These are phyloP conservation scores for Dioszegia hungarica DNA, from an alignment of 768 basidiomycete species.

Conservation along the genomic window DNA sequence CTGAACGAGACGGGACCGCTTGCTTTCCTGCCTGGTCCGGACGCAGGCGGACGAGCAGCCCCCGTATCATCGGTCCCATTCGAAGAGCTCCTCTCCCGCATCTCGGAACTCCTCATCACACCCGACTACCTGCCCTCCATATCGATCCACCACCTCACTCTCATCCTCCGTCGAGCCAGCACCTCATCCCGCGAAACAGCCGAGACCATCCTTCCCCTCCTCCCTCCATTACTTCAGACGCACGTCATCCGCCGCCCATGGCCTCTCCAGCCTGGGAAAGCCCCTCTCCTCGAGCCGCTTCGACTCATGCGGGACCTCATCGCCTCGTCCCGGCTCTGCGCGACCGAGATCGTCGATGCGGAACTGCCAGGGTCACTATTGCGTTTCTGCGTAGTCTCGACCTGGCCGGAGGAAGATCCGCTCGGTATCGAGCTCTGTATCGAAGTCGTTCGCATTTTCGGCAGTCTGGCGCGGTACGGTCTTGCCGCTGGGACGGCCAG, in stretches of 20 bases:
- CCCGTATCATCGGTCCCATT: constrained; percentile 23
- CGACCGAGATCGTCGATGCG: constrained; percentile 48
- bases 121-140: constrained; percentile 19
- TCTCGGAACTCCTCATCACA: constrained; percentile 28
- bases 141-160: constrained; percentile 32
- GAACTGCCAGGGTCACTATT: constrained; percentile 64
- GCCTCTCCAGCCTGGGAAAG: constrained; percentile 11
- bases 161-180: constrained; percentile 27
- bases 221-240: constrained; percentile 18
- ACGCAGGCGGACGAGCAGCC: not conserved
- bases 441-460: constrained; percentile 62
- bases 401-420: constrained; percentile 48
- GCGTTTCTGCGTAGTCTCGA: constrained; percentile 62
- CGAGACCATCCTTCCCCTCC: constrained; percentile 21
- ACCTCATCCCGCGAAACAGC: constrained; percentile 8
- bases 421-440: constrained; percentile 25
- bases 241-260: constrained; percentile 21
- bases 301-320: constrained; percentile 46
- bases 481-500: constrained; percentile 66
- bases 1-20: not conserved
- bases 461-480: constrained; percentile 68
- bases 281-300: constrained; percentile 21
- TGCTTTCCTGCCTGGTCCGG: not conserved
- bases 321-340: constrained; percentile 64
- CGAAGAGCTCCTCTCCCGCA: constrained; percentile 28